phyloP scores from a whole-genome alignment of 148 eudicot species.

The Amaranthus cruentus region DNA sequence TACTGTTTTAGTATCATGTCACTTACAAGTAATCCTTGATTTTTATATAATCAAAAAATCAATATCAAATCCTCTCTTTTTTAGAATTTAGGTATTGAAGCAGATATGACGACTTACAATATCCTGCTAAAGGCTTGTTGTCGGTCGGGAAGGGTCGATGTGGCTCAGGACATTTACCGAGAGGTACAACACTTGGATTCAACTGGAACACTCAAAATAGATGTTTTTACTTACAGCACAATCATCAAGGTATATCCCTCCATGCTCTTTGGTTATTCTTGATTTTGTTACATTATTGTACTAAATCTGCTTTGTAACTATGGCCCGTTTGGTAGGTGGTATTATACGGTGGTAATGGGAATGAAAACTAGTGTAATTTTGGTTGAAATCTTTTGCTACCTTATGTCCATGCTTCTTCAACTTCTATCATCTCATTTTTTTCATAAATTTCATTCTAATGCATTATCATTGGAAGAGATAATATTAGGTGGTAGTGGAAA shows the following conservation, averaged over 20 bases:
- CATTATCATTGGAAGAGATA: no score
- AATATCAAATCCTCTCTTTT: slow-evolving; percentile 20
- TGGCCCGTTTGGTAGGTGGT: no score
- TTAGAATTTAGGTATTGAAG: slow-evolving; percentile 58
- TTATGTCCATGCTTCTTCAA: no score
- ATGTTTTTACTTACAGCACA: slow-evolving; percentile 92
- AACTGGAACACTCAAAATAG: slow-evolving; percentile 67
- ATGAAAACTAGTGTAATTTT: no score
- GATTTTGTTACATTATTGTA: slow-evolving; percentile 11
- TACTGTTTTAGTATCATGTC: background rate
- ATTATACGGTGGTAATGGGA: no score
- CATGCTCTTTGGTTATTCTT: background rate
- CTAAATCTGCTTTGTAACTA: background rate
- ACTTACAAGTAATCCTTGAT: background rate
- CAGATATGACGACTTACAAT: slow-evolving; percentile 86
- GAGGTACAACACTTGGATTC: slow-evolving; percentile 63
- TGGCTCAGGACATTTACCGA: slow-evolving; percentile 76
- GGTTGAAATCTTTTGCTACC: no score
- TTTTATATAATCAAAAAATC: background rate
- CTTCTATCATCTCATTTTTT: no score
- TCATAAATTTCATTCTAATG: no score
- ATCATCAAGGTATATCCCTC: slow-evolving; percentile 63
- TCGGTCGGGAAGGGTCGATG: slow-evolving; percentile 80
- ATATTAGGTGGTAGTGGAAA: no score
- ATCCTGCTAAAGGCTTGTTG: slow-evolving; percentile 88